phyloP scores from a whole-genome alignment of 768 basidiomycete species.

The Pisolithus microcarpus region DNA sequence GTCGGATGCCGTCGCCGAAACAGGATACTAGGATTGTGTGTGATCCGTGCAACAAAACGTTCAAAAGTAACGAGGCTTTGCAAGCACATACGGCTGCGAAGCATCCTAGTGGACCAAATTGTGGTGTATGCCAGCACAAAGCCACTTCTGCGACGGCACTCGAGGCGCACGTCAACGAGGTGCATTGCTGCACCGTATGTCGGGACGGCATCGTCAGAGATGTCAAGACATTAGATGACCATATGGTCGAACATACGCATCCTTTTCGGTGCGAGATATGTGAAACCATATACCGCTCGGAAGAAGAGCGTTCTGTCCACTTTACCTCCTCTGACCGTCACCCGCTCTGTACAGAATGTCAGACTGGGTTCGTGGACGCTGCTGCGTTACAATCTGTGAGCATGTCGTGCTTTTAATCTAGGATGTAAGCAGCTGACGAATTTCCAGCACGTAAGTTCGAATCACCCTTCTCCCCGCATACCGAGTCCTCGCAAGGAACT shows the following conservation, averaged over 20 bases:
- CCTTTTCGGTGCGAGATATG: conserved; percentile 22
- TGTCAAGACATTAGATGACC: conserved; percentile 19
- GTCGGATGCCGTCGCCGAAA: conserved; percentile 4
- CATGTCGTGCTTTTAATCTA: conserved; percentile 1
- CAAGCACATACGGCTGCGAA: conserved; percentile 19
- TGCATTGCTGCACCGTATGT: conserved; percentile 22
- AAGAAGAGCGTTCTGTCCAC: conserved; percentile 33
- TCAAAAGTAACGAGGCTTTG: conserved; percentile 16
- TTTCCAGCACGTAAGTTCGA: conserved; percentile 14
- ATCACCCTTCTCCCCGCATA: conserved; percentile 10
- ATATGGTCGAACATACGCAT: conserved; percentile 22
- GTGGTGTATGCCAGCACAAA: conserved; percentile 19
- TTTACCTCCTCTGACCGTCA: conserved; percentile 33
- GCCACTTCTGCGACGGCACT: conserved; percentile 18
- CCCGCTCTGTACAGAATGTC: conserved; percentile 30
- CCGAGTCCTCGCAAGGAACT: neutral
- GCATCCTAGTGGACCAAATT: conserved; percentile 17
- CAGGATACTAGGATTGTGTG: conserved; percentile 9
- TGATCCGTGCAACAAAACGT: conserved; percentile 17
- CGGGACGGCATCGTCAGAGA: conserved; percentile 25
- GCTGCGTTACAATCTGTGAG: conserved; percentile 24
- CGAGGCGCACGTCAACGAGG: conserved; percentile 20
- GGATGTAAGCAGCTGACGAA: conserved; percentile 6
- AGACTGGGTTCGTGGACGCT: conserved; percentile 31
- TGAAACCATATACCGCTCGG: conserved; percentile 25